Conservation (phyloP, 106 monocot genomes). For the Allium fistulosum region DNA sequence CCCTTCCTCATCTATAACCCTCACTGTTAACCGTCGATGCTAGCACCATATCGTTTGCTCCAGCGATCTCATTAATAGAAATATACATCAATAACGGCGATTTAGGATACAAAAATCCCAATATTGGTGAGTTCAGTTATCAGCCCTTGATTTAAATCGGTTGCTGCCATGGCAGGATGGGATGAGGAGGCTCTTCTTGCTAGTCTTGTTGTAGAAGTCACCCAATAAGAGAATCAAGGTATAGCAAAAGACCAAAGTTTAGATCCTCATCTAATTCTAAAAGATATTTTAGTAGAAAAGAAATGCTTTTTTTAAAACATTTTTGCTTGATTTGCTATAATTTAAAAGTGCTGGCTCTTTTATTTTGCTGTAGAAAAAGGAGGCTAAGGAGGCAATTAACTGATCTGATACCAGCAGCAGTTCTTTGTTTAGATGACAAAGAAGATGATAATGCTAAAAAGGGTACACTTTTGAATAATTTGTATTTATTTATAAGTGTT, state of each 20-base stretch:
- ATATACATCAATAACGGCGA: neutral
- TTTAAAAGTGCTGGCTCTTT: neutral
- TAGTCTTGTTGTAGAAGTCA: constrained; percentile 65
- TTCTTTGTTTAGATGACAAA: constrained; percentile 47
- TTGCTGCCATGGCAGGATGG: neutral
- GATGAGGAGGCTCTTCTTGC: constrained; percentile 75
- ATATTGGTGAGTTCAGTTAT: constrained; percentile 25
- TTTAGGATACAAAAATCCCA: neutral
- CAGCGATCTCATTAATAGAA: constrained; percentile 5
- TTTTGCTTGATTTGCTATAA: neutral
- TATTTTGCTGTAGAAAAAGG: constrained; percentile 27
- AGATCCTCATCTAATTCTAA: constrained; percentile 33
- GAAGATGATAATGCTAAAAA: constrained; percentile 2
- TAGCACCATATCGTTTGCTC: constrained; percentile 1
- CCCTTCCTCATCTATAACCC: constrained; percentile 1
- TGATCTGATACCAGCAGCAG: constrained; percentile 24
- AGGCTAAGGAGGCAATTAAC: constrained; percentile 16
- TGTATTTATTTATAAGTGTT: neutral
- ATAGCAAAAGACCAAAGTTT: constrained; percentile 17
- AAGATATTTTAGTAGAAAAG: constrained; percentile 10
- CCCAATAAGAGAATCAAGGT: constrained; percentile 53
- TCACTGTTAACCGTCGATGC: constrained; percentile 6
- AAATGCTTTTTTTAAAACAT: neutral
- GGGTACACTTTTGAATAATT: constrained; percentile 14
- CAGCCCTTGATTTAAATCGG: constrained; percentile 12